Conservation (phyloP, 2,329 filamentous ascomycete species). For the Dothidotthia symphoricarpi region DNA sequence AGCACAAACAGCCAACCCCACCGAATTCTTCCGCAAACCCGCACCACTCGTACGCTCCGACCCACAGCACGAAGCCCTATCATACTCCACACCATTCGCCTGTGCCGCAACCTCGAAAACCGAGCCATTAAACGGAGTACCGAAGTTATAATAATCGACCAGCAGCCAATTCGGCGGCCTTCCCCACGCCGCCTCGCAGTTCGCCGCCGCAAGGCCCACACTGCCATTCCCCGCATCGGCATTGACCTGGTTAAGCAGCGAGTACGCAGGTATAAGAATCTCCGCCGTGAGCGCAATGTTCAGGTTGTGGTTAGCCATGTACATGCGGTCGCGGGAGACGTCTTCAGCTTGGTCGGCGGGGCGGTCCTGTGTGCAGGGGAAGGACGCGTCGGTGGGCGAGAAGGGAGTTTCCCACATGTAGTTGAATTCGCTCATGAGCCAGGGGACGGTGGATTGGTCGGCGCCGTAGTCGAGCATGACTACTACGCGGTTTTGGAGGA, state of each 20-base stretch:
- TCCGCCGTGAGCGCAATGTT: slow-evolving; percentile 60
- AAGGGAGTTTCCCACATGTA: slow-evolving; percentile 93
- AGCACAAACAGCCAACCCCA: too few species aligned
- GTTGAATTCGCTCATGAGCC: slow-evolving; percentile 82
- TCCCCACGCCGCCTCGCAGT: slow-evolving; percentile 31
- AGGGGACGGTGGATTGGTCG: slow-evolving; percentile 74
- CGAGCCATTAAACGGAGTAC: slow-evolving; percentile 34
- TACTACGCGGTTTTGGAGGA: slow-evolving; percentile 32
- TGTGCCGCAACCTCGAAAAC: slow-evolving; percentile 38
- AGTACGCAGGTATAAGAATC: slow-evolving; percentile 39
- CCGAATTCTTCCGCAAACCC: too few species aligned
- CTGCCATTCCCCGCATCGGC: slow-evolving; percentile 28
- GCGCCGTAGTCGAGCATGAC: slow-evolving; percentile 50
- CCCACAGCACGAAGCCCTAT: slow-evolving; percentile 25
- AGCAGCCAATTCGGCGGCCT: slow-evolving; percentile 39
- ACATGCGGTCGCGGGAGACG: slow-evolving; percentile 61
- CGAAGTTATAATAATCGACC: slow-evolving; percentile 40
- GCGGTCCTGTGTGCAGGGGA: slow-evolving; percentile 77
- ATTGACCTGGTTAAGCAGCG: slow-evolving; percentile 31
- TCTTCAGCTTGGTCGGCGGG: slow-evolving; percentile 63
- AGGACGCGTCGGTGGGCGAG: slow-evolving; percentile 64
- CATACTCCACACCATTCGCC: slow-evolving; percentile 52
- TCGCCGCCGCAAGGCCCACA: slow-evolving; percentile 26
- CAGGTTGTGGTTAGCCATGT: slow-evolving; percentile 87
- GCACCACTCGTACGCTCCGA: neutral